A percentile compares a stretch with the other conserved stretches of the same genome.
phyloP scores from a whole-genome alignment of 108 stramenopile species.

The Chaetoceros tenuissimus region DNA sequence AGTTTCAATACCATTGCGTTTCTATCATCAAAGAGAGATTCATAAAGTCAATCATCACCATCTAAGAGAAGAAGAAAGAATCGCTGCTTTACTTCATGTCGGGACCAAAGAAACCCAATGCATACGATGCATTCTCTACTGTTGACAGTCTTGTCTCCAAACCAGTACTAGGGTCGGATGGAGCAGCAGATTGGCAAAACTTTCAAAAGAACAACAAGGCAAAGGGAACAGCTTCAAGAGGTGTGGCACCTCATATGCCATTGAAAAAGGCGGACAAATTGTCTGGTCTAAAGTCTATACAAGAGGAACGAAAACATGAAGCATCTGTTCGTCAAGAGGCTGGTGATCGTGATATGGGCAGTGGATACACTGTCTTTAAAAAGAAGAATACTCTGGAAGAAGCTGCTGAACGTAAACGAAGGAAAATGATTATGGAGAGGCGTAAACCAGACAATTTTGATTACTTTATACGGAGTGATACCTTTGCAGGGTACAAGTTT shows the following conservation, averaged over 20 bases:
- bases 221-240: constrained; percentile 27
- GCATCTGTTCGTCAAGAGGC: constrained; percentile 1
- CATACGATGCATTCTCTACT: constrained; percentile 60
- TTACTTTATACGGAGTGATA: constrained; percentile 49
- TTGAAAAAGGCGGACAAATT: constrained; percentile 58
- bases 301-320: constrained; percentile 64
- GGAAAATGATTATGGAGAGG: constrained; percentile 38
- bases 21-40: too few species aligned
- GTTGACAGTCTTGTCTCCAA: constrained; percentile 75
- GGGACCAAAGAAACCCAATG: neutral
- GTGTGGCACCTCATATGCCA: constrained; percentile 48
- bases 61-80: too few species aligned
- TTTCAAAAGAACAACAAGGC: constrained; percentile 26
- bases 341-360: neutral
- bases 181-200: constrained; percentile 52
- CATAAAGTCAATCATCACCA: too few species aligned
- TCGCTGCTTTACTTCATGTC: too few species aligned
- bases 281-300: constrained; percentile 48
- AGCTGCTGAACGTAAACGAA: constrained; percentile 31
- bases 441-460: constrained; percentile 52
- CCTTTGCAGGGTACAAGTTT: constrained; percentile 65
- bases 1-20: too few species aligned
- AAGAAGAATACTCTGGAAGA: constrained; percentile 24
- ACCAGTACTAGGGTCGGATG: constrained; percentile 72
- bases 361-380: constrained; percentile 36